These are phyloP conservation scores for Phaeosphaeria sp. DNA, from an alignment of 2,329 filamentous ascomycete genomes.

Conservation along the genomic window DNA sequence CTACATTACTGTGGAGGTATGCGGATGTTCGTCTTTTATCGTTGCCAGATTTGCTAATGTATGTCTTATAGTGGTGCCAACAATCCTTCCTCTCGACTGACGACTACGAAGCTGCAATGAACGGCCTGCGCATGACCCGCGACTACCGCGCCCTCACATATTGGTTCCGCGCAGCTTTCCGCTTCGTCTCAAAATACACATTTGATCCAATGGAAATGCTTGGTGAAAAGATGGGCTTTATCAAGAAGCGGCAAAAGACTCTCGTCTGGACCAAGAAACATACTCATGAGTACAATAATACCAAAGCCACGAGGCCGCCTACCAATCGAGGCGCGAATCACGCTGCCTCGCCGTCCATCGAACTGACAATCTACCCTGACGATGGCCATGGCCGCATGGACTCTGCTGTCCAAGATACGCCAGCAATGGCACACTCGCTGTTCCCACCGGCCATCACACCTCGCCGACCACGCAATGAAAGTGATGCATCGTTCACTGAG, in stretches of 20 bases:
- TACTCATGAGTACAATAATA: constrained; percentile 16
- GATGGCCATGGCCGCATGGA: constrained; percentile 1
- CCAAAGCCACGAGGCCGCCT: background rate
- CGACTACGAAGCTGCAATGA: constrained; percentile 33
- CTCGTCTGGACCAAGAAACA: constrained; percentile 28
- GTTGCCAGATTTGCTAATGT: background rate
- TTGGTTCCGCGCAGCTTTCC: constrained; percentile 12
- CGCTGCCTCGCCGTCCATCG: constrained; percentile 14
- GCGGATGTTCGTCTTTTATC: background rate
- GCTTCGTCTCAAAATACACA: constrained; percentile 15
- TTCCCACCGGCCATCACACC: constrained; percentile 24
- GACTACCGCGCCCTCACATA: constrained; percentile 27
- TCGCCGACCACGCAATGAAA: constrained; percentile 15
- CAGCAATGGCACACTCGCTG: constrained; percentile 24
- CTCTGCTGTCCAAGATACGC: constrained; percentile 19
- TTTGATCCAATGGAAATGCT: constrained; percentile 22
- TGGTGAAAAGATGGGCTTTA: constrained; percentile 14
- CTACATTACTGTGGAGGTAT: constrained; percentile 45
- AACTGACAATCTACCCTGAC: constrained; percentile 20
- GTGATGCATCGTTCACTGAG: constrained; percentile 14
- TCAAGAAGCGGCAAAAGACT: constrained; percentile 31
- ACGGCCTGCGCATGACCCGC: constrained; percentile 36
- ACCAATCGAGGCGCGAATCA: background rate
- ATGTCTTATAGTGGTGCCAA: constrained; percentile 41
- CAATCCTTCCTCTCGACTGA: constrained; percentile 48